Conservation (phyloP, 345 rosid genomes). For the Adansonia digitata region DNA sequence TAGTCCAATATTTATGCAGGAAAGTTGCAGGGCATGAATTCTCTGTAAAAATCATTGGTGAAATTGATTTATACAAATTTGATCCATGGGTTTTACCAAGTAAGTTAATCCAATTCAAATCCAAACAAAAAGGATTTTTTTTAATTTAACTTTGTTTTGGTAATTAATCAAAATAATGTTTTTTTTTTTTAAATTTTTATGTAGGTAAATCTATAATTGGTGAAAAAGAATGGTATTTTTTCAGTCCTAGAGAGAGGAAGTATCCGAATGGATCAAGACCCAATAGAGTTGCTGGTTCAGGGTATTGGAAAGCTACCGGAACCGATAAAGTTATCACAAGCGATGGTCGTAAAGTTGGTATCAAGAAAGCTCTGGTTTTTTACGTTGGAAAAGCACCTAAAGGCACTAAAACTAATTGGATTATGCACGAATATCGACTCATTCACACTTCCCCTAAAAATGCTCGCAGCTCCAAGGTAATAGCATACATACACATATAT, state of each 20-base stretch:
- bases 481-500: too few species aligned
- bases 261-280: slow-evolving; percentile 94
- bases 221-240: slow-evolving; percentile 94
- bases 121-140: neutral
- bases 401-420: slow-evolving; percentile 97
- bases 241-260: slow-evolving; percentile 85
- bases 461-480: slow-evolving; percentile 74
- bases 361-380: slow-evolving; percentile 89
- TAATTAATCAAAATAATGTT: neutral
- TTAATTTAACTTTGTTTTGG: neutral
- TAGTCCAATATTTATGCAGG: slow-evolving; percentile 76
- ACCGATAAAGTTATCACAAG: slow-evolving; percentile 72
- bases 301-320: slow-evolving; percentile 98
- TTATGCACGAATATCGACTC: slow-evolving; percentile 96
- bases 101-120: slow-evolving; percentile 28
- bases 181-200: neutral
- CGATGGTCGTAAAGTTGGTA: slow-evolving; percentile 77
- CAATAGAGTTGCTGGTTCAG: slow-evolving; percentile 83
- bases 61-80: slow-evolving; percentile 85
- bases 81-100: slow-evolving; percentile 91
- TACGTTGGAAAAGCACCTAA: slow-evolving; percentile 88
- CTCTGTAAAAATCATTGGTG: slow-evolving; percentile 64
- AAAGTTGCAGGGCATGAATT: slow-evolving; percentile 82
- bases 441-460: slow-evolving; percentile 45
- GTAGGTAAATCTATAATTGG: slow-evolving; percentile 84